These are phyloP conservation scores for Euphrasia arctica DNA, from an alignment of 305 asterid genomes.

Conservation along the genomic window DNA sequence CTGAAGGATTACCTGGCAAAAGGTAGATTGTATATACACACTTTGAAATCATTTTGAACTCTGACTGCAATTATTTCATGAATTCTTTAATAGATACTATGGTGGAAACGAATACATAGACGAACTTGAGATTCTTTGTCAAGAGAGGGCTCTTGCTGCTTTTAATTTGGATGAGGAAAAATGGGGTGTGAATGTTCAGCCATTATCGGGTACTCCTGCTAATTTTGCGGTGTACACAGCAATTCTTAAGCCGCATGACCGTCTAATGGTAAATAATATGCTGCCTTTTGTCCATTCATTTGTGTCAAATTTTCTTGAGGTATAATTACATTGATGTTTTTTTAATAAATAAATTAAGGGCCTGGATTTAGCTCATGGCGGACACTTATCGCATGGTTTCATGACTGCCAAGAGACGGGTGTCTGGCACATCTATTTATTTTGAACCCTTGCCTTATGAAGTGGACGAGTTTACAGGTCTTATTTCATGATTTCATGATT, in stretches of 20 bases:
- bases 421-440: slow-evolving; percentile 91
- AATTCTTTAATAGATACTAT: slow-evolving; percentile 52
- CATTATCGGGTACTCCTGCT: slow-evolving; percentile 86
- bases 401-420: slow-evolving; percentile 96
- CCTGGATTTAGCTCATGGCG: slow-evolving; percentile 89
- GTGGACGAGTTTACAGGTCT: slow-evolving; percentile 83
- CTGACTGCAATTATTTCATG: not conserved
- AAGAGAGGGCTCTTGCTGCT: slow-evolving; percentile 86
- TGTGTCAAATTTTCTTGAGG: not conserved
- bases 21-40: slow-evolving; percentile 40
- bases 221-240: slow-evolving; percentile 85
- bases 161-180: slow-evolving; percentile 66
- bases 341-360: slow-evolving; percentile 46
- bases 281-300: slow-evolving; percentile 11
- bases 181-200: slow-evolving; percentile 95
- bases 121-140: slow-evolving; percentile 88
- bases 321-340: slow-evolving; percentile 10
- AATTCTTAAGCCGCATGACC: slow-evolving; percentile 72
- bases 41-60: slow-evolving; percentile 15
- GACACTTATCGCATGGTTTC: slow-evolving; percentile 88
- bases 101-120: slow-evolving; percentile 93
- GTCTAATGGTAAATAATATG: slow-evolving; percentile 60
- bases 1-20: slow-evolving; percentile 97
- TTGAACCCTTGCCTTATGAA: slow-evolving; percentile 95
- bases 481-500: slow-evolving; percentile 2